Evolutionary conservation across 2,329 filamentous ascomycete genomes (phyloP).

Genomic region (Tetracladium maxilliforme): DNA sequence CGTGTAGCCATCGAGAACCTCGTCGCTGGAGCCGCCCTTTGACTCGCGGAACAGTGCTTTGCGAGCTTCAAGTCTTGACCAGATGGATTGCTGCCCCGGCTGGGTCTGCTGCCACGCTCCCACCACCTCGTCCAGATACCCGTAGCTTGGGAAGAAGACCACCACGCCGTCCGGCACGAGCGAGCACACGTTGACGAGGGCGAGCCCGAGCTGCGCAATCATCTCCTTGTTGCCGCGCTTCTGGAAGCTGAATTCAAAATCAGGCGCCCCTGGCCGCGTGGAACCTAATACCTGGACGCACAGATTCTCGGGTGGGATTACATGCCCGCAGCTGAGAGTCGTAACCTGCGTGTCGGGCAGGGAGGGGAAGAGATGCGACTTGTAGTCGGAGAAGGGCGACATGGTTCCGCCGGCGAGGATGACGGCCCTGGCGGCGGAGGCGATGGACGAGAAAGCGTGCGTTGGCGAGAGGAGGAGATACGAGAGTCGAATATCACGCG

Average conservation of each 20-base stretch:
- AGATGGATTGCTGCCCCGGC: conserved; percentile 25
- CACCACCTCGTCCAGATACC: conserved; percentile 68
- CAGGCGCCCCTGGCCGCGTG: conserved; percentile 24
- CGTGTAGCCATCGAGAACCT: conserved; percentile 60
- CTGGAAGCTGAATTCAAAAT: conserved; percentile 82
- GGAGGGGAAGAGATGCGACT: conserved; percentile 70
- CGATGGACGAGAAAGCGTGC: conserved; percentile 78
- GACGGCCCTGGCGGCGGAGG: conserved; percentile 70
- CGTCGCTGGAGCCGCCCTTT: conserved; percentile 43
- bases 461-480: conserved; percentile 88
- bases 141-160: conserved; percentile 91
- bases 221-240: conserved; percentile 53
- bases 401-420: conserved; percentile 92
- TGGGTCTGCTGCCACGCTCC: conserved; percentile 37
- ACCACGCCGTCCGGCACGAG: conserved; percentile 80
- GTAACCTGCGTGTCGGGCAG: conserved; percentile 47
- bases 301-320: conserved; percentile 72
- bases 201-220: conserved; percentile 59
- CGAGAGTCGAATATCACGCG: conserved; percentile 44
- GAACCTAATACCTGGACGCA: conserved; percentile 58
- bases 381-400: conserved; percentile 92
- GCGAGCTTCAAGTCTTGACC: conserved; percentile 38
- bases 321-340: conserved; percentile 85
- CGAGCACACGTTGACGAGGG: conserved; percentile 56
- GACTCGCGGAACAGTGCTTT: conserved; percentile 50